phyloP scores from a whole-genome alignment of 805 yeast species.

The Brettanomyces bruxellensis region DNA sequence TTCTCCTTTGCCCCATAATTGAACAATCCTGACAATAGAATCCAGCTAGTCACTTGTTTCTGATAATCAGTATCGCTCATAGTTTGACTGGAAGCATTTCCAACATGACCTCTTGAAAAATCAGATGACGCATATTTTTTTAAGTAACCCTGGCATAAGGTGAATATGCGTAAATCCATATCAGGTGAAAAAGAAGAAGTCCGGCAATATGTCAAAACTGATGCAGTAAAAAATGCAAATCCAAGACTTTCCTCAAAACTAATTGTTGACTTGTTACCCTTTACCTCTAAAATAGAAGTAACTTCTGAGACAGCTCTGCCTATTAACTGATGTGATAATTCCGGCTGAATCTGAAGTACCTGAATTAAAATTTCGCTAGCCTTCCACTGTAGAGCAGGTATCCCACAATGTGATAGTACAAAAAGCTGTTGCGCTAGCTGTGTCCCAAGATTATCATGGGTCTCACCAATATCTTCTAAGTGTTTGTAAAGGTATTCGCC shows the following conservation, averaged over 20 bases:
- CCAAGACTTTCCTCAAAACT: constrained; percentile 24
- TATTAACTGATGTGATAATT: constrained; percentile 25
- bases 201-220: constrained; percentile 21
- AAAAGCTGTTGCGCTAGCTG: constrained; percentile 27
- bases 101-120: constrained; percentile 24
- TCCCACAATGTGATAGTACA: constrained; percentile 5
- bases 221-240: constrained; percentile 23
- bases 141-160: constrained; percentile 19
- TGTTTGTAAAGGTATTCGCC: constrained; percentile 25
- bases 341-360: constrained; percentile 27
- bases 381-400: constrained; percentile 3
- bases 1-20: constrained; percentile 29
- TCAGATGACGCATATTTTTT: constrained; percentile 29
- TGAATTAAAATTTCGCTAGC: constrained; percentile 28
- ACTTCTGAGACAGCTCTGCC: constrained; percentile 23
- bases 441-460: constrained; percentile 19
- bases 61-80: constrained; percentile 26
- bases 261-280: constrained; percentile 21
- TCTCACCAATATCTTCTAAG: constrained; percentile 18
- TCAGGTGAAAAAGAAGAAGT: constrained; percentile 24
- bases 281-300: constrained; percentile 8
- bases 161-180: constrained; percentile 21
- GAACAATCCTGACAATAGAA: constrained; percentile 53
- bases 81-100: constrained; percentile 16
- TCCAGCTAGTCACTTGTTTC: constrained; percentile 47